A percentile compares a stretch with the other conserved stretches of the same genome.
Conservation (phyloP, 352 stramenopile genomes). For the Globisporangium echinulatum region DNA sequence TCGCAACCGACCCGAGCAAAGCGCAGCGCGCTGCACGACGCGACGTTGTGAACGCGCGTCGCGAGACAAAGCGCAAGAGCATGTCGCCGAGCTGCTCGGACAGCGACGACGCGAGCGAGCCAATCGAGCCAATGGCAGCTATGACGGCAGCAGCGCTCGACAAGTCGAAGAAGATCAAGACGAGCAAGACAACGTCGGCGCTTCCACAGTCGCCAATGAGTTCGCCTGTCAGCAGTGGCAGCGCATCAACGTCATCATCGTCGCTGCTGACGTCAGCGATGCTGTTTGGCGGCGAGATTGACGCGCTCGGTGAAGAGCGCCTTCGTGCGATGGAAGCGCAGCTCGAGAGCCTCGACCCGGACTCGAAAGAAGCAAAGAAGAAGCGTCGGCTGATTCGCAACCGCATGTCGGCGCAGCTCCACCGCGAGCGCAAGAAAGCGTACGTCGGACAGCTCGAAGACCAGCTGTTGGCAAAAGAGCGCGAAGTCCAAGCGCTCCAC, state of each 20-base stretch:
- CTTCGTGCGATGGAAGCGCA: slow-evolving; percentile 80
- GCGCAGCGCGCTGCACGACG: slow-evolving; percentile 56
- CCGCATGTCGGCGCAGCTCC: slow-evolving; percentile 84
- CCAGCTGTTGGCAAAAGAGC: slow-evolving; percentile 76
- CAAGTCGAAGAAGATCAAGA: slow-evolving; percentile 76
- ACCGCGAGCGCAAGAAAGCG: slow-evolving; percentile 85
- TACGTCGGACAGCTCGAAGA: slow-evolving; percentile 84
- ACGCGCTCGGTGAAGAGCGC: slow-evolving; percentile 68
- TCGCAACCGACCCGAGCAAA: slow-evolving; percentile 29
- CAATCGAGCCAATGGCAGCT: slow-evolving; percentile 5
- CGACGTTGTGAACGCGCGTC: slow-evolving; percentile 59
- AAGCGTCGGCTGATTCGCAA: slow-evolving; percentile 85
- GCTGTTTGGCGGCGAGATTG: slow-evolving; percentile 37
- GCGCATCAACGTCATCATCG: slow-evolving; percentile 14
- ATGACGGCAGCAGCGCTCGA: slow-evolving; percentile 11
- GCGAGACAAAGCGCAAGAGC: slow-evolving; percentile 71
- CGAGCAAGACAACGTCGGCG: slow-evolving; percentile 37
- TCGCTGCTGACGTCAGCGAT: slow-evolving; percentile 12
- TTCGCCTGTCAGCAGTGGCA: slow-evolving; percentile 2
- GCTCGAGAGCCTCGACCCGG: slow-evolving; percentile 73
- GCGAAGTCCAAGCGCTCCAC: slow-evolving; percentile 64
- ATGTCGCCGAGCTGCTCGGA: slow-evolving; percentile 16
- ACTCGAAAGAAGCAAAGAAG: slow-evolving; percentile 89
- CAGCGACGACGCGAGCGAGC: slow-evolving; percentile 3
- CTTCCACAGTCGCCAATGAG: slow-evolving; percentile 2